Evolutionary conservation across 2,329 filamentous ascomycete genomes (phyloP).

Genomic region (Paracoccidioides brasiliensis): DNA sequence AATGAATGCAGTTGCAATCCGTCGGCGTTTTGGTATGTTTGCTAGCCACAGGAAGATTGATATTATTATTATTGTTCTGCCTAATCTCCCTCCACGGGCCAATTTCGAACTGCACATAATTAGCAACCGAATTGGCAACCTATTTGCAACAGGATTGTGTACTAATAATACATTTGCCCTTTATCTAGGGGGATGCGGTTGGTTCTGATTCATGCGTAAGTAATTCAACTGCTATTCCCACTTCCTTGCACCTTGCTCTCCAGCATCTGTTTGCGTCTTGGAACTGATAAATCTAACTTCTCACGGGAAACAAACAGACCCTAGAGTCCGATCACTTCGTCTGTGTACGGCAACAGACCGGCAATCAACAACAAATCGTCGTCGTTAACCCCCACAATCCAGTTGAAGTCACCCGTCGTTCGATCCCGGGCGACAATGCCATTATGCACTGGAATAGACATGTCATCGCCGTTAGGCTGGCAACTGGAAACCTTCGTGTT

Average conservation of each 20-base stretch:
- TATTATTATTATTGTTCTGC: background rate
- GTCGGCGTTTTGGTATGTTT: slow-evolving; percentile 41
- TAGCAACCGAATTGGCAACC: background rate
- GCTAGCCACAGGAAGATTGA: background rate
- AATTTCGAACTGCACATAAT: background rate
- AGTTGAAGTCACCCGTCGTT: slow-evolving; percentile 86
- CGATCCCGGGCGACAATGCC: slow-evolving; percentile 98
- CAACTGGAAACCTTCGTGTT: slow-evolving; percentile 88
- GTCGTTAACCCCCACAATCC: slow-evolving; percentile 96
- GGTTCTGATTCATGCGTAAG: slow-evolving; percentile 79
- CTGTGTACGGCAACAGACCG: slow-evolving; percentile 90
- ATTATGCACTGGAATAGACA: slow-evolving; percentile 98
- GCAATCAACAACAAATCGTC: slow-evolving; percentile 77
- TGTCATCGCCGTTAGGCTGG: slow-evolving; percentile 92
- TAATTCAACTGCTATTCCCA: slow-evolving; percentile 14
- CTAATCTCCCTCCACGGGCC: background rate
- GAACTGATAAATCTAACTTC: slow-evolving; percentile 7
- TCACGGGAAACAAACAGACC: slow-evolving; percentile 45
- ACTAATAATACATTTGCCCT: slow-evolving; percentile 16
- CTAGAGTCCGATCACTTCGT: slow-evolving; percentile 96
- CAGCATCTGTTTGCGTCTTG: slow-evolving; percentile 12
- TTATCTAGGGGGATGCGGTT: slow-evolving; percentile 52
- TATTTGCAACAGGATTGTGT: slow-evolving; percentile 7
- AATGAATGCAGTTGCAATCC: slow-evolving; percentile 35
- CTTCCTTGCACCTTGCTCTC: background rate